A percentile compares a stretch with the other conserved stretches of the same genome.
Evolutionary conservation across 2,329 filamentous ascomycete genomes (phyloP).

Genomic region (Colletotrichum trifolii): DNA sequence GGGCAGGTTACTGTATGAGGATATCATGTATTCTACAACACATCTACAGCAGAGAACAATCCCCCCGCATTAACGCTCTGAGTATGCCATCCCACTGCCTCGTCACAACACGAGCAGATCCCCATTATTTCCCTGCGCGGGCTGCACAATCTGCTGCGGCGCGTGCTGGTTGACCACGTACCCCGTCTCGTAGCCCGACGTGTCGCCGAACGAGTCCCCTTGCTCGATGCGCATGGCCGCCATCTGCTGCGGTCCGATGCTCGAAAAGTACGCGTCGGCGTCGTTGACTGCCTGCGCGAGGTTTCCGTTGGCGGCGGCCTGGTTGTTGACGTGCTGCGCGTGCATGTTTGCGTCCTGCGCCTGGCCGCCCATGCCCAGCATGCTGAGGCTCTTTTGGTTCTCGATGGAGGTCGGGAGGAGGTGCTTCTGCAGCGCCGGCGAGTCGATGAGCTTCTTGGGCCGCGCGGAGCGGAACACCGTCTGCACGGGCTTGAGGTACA

Average conservation of each 20-base stretch:
- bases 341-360: slow-evolving; percentile 62
- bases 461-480: slow-evolving; percentile 94
- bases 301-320: slow-evolving; percentile 51
- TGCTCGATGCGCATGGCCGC: slow-evolving; percentile 75
- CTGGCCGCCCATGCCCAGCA: slow-evolving; percentile 66
- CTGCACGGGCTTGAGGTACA: slow-evolving; percentile 97
- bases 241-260: slow-evolving; percentile 79
- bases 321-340: slow-evolving; percentile 42
- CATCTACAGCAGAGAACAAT: neutral
- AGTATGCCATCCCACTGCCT: slow-evolving; percentile 5
- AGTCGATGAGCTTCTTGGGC: slow-evolving; percentile 81
- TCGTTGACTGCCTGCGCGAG: slow-evolving; percentile 81
- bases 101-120: slow-evolving; percentile 75
- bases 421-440: slow-evolving; percentile 85
- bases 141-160: slow-evolving; percentile 80
- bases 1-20: slow-evolving; percentile 3
- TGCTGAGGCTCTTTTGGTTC: slow-evolving; percentile 69
- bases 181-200: slow-evolving; percentile 62
- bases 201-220: slow-evolving; percentile 73
- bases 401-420: slow-evolving; percentile 68
- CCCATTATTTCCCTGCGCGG: slow-evolving; percentile 74
- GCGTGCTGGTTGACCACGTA: slow-evolving; percentile 87
- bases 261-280: slow-evolving; percentile 90
- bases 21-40: slow-evolving; percentile 30
- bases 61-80: slow-evolving; percentile 5